phyloP scores from a whole-genome alignment of 768 basidiomycete species.

The Chlorophyllum brunneum region DNA sequence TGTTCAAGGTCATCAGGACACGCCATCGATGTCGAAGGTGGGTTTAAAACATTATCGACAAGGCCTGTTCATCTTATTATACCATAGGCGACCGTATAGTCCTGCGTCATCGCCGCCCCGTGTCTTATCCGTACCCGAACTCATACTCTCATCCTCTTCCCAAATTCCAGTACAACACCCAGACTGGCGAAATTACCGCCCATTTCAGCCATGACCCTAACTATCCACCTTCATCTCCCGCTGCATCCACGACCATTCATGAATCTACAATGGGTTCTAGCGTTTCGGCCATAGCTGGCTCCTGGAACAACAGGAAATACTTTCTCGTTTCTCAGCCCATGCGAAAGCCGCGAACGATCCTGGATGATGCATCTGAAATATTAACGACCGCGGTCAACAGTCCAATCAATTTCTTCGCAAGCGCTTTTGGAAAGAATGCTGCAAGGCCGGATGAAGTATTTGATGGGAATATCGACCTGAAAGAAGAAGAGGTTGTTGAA shows the following conservation, averaged over 20 bases:
- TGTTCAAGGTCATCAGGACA: slow-evolving; percentile 80
- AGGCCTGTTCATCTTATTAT: background rate
- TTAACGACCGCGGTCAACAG: slow-evolving; percentile 55
- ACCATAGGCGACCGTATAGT: slow-evolving; percentile 58
- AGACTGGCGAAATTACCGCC: slow-evolving; percentile 56
- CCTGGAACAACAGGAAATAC: slow-evolving; percentile 60
- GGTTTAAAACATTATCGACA: background rate
- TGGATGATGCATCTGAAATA: slow-evolving; percentile 69
- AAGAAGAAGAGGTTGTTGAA: slow-evolving; percentile 76
- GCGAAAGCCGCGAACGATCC: slow-evolving; percentile 61
- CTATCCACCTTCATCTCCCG: slow-evolving; percentile 41
- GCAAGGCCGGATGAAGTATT: slow-evolving; percentile 68
- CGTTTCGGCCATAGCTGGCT: slow-evolving; percentile 25
- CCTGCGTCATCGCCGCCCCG: slow-evolving; percentile 71
- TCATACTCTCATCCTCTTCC: slow-evolving; percentile 73
- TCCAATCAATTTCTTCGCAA: slow-evolving; percentile 54
- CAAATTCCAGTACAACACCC: slow-evolving; percentile 53
- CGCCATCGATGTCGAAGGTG: slow-evolving; percentile 78
- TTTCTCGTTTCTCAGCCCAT: slow-evolving; percentile 64
- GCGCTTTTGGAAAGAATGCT: slow-evolving; percentile 23
- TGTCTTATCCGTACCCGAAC: slow-evolving; percentile 78
- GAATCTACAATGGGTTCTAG: background rate
- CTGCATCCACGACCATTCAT: background rate
- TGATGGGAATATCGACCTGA: slow-evolving; percentile 62
- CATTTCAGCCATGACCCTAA: slow-evolving; percentile 61